Percentiles rank a stretch among this genome's conserved stretches.
phyloP scores from a whole-genome alignment of 106 monocot genomes.

The Narthecium ossifragum region DNA sequence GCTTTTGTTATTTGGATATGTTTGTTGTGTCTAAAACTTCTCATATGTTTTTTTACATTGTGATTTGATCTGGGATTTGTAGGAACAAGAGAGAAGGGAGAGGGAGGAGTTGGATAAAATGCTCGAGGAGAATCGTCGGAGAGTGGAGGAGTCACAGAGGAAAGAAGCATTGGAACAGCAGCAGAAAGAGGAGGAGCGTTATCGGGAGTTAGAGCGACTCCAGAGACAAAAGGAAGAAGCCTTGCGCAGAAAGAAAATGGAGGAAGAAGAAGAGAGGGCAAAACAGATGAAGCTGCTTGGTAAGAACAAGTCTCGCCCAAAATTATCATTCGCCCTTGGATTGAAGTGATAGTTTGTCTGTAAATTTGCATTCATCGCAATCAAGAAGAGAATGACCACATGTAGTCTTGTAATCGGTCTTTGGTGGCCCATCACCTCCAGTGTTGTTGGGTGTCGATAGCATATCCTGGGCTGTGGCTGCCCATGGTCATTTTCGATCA shows the following conservation, averaged over 20 bases:
- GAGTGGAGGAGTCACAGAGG: conserved; percentile 80
- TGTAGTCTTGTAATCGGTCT: too few relatives aligned
- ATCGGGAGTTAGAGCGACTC: conserved; percentile 71
- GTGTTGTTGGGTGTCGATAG: too few relatives aligned
- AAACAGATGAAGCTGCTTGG: conserved; percentile 93
- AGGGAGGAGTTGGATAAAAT: conserved; percentile 87
- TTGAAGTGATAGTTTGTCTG: conserved; percentile 42
- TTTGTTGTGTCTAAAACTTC: not conserved
- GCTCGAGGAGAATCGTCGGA: conserved; percentile 84
- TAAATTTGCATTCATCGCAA: too few relatives aligned
- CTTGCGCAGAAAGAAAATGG: conserved; percentile 77
- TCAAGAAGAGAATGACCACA: too few relatives aligned
- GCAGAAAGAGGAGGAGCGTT: conserved; percentile 84
- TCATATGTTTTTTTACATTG: not conserved
- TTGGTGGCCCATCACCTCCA: too few relatives aligned
- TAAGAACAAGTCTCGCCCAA: conserved; percentile 91
- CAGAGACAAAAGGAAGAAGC: conserved; percentile 94
- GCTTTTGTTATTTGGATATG: too few relatives aligned
- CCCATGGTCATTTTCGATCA: too few relatives aligned
- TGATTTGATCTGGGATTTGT: not conserved
- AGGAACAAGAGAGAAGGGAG: conserved; percentile 87
- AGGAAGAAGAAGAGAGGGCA: conserved; percentile 76
- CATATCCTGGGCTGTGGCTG: too few relatives aligned
- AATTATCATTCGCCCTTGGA: conserved; percentile 78
- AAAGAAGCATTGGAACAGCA: conserved; percentile 84